Percentiles rank a stretch among this genome's conserved stretches.
phyloP scores from a whole-genome alignment of 2,329 filamentous ascomycete species.

The Myriosclerotinia curreyana region DNA sequence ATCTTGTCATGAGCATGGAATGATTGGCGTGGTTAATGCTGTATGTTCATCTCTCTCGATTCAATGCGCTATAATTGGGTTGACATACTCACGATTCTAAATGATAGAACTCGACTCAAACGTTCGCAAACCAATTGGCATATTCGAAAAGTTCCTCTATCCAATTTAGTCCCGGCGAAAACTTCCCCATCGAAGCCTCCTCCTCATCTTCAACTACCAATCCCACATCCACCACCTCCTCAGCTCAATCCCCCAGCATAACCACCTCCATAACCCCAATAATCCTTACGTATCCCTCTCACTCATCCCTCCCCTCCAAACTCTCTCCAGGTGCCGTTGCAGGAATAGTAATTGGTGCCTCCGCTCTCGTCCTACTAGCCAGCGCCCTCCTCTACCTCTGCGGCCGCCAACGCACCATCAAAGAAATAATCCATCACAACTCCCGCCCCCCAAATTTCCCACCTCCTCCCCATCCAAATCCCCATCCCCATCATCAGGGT shows the following conservation, averaged over 20 bases:
- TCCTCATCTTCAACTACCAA: constrained; percentile 18
- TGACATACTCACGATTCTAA: background rate
- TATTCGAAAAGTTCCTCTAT: constrained; percentile 29
- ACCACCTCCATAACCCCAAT: constrained; percentile 11
- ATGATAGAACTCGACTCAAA: constrained; percentile 31
- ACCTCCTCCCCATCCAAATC: background rate
- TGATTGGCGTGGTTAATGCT: constrained; percentile 78
- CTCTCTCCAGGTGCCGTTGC: constrained; percentile 32
- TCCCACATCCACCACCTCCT: constrained; percentile 23
- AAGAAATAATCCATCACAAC: constrained; percentile 28
- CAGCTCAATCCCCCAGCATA: constrained; percentile 10
- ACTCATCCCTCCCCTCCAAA: background rate
- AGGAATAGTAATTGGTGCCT: constrained; percentile 32
- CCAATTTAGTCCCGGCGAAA: constrained; percentile 30
- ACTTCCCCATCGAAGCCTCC: constrained; percentile 28
- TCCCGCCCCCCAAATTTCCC: constrained; percentile 8
- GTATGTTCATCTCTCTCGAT: constrained; percentile 41
- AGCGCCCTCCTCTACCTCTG: constrained; percentile 31
- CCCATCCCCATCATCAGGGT: background rate
- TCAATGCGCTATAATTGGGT: background rate
- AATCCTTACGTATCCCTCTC: background rate
- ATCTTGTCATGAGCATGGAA: constrained; percentile 61
- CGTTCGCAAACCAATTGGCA: constrained; percentile 28
- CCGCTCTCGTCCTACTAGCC: constrained; percentile 28
- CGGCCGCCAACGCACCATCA: constrained; percentile 31